Conservation (phyloP, 495 filamentous ascomycete species). For the Saxispiralis lemnorum region DNA sequence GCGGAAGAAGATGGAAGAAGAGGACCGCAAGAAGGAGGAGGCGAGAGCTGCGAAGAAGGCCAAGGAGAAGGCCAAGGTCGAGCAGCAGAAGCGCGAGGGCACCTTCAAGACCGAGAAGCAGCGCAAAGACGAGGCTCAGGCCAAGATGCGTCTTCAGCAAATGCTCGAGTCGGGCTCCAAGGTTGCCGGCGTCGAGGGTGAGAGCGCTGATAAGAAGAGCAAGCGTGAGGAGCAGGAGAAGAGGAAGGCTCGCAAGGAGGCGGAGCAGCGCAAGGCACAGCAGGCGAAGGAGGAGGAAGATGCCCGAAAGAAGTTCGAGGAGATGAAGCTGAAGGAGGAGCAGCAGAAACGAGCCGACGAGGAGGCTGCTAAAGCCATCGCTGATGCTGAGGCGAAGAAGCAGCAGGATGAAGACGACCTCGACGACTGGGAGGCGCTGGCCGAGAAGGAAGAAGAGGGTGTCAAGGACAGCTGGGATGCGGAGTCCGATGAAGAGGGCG, state of each 20-base stretch:
- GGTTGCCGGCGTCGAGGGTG: conserved; percentile 45
- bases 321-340: conserved; percentile 24
- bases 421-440: conserved; percentile 82
- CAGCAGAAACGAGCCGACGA: conserved; percentile 36
- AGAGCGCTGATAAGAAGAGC: conserved; percentile 52
- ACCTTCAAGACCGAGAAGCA: conserved; percentile 91
- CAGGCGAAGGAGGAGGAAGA: conserved; percentile 33
- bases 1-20: conserved; percentile 51
- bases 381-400: conserved; percentile 40
- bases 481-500: conserved; percentile 31
- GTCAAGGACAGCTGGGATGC: conserved; percentile 95
- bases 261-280: conserved; percentile 38
- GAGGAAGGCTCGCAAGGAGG: conserved; percentile 45
- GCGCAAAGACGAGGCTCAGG: conserved; percentile 63
- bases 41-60: conserved; percentile 69
- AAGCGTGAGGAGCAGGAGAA: conserved; percentile 26
- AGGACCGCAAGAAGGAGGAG: conserved; percentile 56
- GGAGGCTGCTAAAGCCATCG: conserved; percentile 27
- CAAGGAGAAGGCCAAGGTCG: conserved; percentile 87
- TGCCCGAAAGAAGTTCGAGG: conserved; percentile 29
- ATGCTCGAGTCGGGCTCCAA: conserved; percentile 68
- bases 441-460: conserved; percentile 54
- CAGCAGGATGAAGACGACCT: conserved; percentile 39
- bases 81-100: conserved; percentile 87
- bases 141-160: conserved; percentile 79